phyloP scores from a whole-genome alignment of 2,329 filamentous ascomycete genomes.

The Pestalotiopsis sp. region DNA sequence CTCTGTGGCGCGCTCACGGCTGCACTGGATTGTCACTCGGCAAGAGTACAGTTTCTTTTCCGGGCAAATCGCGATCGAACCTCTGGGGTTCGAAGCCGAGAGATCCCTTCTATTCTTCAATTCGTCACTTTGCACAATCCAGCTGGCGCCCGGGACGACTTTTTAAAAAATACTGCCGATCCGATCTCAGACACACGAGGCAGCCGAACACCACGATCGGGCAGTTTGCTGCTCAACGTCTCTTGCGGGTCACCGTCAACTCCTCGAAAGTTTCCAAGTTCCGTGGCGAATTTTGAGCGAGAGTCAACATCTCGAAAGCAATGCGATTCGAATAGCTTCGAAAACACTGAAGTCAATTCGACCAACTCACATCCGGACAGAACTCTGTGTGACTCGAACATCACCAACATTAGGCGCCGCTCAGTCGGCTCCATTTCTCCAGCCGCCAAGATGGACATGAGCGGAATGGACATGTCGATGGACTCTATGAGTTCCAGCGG shows the following conservation, averaged over 20 bases:
- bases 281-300: background rate
- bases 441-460: constrained; percentile 27
- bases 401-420: background rate
- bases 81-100: background rate
- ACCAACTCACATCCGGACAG: background rate
- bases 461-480: constrained; percentile 23
- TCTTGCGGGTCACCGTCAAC: background rate
- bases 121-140: background rate
- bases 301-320: background rate
- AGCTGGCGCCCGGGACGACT: background rate
- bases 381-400: background rate
- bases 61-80: background rate
- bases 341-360: background rate
- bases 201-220: background rate
- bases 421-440: background rate
- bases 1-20: background rate
- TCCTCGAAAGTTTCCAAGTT: background rate
- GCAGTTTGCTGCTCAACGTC: background rate
- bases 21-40: background rate
- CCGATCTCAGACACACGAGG: background rate
- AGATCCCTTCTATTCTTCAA: background rate
- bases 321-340: background rate
- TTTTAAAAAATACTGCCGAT: background rate
- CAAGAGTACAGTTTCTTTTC: background rate
- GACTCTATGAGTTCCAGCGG: constrained; percentile 20